Evolutionary conservation across 371 early-diverging fungal genomes (phyloP), one percentile per base, ranked within the genome.

Genomic region (Mortierella sp.): DNA sequence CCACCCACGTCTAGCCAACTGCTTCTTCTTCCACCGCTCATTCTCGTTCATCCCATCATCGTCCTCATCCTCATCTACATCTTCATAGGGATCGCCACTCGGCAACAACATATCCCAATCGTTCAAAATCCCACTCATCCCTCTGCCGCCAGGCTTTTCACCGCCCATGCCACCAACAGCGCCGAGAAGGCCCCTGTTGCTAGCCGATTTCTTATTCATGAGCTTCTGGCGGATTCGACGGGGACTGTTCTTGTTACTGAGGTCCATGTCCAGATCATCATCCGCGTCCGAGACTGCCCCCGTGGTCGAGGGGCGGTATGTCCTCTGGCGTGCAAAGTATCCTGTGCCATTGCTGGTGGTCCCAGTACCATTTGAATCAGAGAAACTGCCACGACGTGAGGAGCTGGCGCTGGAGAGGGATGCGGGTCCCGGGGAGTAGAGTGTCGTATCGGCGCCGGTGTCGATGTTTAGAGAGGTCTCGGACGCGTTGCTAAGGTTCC

Each of bases 91-190:
- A 51, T 78, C 81, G 0, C 68, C 49, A 49, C 76, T 81, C 10
- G 84, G 84, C 2, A 80, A 72, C 12, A 83, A 48, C 63, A 80
- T 18, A 38, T 77, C 84, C 84, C 84, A 83, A 43, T 80, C 84
- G 70, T 83, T 83, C 72, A 79, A 48, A 12, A 78, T 55, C 11
- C 49, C 80, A 14, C 72, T 55, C 68, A 71, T 48, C 55, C 63
- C 41, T 41, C 41, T 63, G 18, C 35, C 18, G 18, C 63, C 38
- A 60, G 27, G 43, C 3, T 75, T 16, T 24, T 12, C 18, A 65
- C 54, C 75, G 4, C 21, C 24, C 24, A 49, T 35, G n/a, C 58
- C 55, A 1, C 49, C 63, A 16, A 29, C 63, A 41, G 56, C 68
- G 7, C 70, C 60, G n/a, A 56, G 32, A 4, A 68, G 70, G 16